Percentiles rank a stretch among this genome's conserved stretches.
phyloP scores from a whole-genome alignment of 352 stramenopile genomes.

The Saprolegnia parasitica region DNA sequence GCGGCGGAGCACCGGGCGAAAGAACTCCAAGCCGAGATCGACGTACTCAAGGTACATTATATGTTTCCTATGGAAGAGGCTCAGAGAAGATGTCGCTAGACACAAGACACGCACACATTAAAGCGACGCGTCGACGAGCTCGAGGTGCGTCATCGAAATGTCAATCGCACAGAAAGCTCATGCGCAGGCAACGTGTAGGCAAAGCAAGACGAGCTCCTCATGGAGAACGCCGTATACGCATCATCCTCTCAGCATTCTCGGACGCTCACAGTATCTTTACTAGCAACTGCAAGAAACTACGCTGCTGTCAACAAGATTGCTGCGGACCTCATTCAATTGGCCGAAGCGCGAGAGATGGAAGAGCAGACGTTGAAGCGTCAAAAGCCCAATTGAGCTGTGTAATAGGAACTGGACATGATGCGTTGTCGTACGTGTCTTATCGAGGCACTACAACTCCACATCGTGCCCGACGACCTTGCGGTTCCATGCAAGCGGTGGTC shows the following conservation, averaged over 20 bases:
- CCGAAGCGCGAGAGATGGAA: background rate
- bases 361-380: background rate
- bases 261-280: too few species aligned
- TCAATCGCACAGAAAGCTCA: background rate
- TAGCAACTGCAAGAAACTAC: conserved; percentile 19
- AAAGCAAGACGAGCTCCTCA: background rate
- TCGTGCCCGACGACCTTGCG: too few species aligned
- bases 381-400: conserved; percentile 4
- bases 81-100: background rate
- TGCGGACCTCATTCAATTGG: background rate
- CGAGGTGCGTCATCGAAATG: background rate
- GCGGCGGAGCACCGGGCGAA: background rate
- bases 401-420: too few species aligned
- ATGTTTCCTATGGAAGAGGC: background rate
- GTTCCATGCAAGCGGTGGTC: too few species aligned
- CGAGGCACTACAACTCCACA: too few species aligned
- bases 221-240: conserved; percentile 15
- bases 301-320: conserved; percentile 16
- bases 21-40: conserved; percentile 10
- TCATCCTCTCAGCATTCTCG: background rate
- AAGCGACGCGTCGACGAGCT: conserved; percentile 12
- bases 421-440: too few species aligned
- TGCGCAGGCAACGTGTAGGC: background rate
- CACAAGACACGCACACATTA: background rate
- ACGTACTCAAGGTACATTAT: conserved; percentile 7